phyloP scores from a whole-genome alignment of 192 early-diverging fungal genomes.

The Funneliformis mosseae region DNA sequence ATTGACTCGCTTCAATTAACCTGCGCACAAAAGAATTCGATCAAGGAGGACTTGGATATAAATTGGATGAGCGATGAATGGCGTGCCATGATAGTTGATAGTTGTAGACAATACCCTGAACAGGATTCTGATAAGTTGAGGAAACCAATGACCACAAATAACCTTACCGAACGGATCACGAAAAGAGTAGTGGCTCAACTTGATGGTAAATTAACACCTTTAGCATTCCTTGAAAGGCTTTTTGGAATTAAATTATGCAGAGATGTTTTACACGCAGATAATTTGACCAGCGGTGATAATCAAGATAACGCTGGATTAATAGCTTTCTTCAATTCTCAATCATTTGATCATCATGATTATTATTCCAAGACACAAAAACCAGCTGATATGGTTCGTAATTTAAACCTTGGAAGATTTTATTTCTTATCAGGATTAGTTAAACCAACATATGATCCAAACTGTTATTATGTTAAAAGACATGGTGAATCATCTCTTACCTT shows the following conservation, averaged over 20 bases:
- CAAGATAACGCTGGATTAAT: neutral
- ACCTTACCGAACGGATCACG: neutral
- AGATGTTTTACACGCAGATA: conserved; percentile 15
- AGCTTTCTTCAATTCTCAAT: neutral
- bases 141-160: conserved; percentile 18
- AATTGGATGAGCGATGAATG: conserved; percentile 13
- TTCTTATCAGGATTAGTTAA: neutral
- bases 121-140: neutral
- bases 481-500: neutral
- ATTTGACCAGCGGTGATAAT: neutral
- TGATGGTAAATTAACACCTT: conserved; percentile 16
- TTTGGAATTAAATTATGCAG: conserved; percentile 15
- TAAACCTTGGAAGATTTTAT: conserved; percentile 19
- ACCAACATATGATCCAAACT: neutral
- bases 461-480: conserved; percentile 11
- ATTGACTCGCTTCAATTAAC: neutral
- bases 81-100: conserved; percentile 3
- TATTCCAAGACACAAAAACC: neutral
- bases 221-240: conserved; percentile 18
- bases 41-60: conserved; percentile 4
- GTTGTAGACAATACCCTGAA: neutral
- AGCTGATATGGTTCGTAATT: neutral
- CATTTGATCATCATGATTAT: neutral
- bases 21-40: neutral
- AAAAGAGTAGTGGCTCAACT: neutral